These are phyloP conservation scores for Raphanus sativus DNA, from an alignment of 345 rosid genomes.

Conservation along the genomic window DNA sequence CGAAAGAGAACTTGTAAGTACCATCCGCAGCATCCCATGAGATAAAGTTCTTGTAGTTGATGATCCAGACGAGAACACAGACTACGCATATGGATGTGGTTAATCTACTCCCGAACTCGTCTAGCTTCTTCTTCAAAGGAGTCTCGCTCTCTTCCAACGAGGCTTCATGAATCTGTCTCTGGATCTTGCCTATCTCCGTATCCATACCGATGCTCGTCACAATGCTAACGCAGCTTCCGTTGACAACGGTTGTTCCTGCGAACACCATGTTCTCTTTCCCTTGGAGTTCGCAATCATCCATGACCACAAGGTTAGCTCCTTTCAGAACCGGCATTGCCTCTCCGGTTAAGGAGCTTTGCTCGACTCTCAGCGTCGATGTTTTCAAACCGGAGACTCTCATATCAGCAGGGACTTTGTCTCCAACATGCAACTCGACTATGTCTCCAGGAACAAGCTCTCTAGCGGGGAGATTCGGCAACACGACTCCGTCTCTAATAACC, in stretches of 20 bases:
- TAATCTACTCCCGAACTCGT: constrained; percentile 78
- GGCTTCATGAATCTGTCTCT: constrained; percentile 86
- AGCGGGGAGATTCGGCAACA: constrained; percentile 72
- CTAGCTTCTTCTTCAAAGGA: constrained; percentile 85
- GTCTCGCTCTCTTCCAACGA: constrained; percentile 80
- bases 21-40: constrained; percentile 75
- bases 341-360: constrained; percentile 91
- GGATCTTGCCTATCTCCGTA: constrained; percentile 89
- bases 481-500: constrained; percentile 69
- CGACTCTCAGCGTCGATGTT: constrained; percentile 78
- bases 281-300: constrained; percentile 74
- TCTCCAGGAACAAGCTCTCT: constrained; percentile 88
- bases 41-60: constrained; percentile 77
- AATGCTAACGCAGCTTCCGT: constrained; percentile 73
- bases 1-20: constrained; percentile 65
- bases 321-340: constrained; percentile 93
- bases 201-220: constrained; percentile 78
- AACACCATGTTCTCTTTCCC: constrained; percentile 91
- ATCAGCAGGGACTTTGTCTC: constrained; percentile 91
- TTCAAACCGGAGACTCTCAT: constrained; percentile 70
- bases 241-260: constrained; percentile 80
- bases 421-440: constrained; percentile 76
- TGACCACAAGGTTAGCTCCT: constrained; percentile 49
- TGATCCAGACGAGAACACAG: constrained; percentile 79
- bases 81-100: constrained; percentile 74